A percentile compares a stretch with the other conserved stretches of the same genome.
These are phyloP conservation scores for Haplosporangium gracile DNA, from an alignment of 192 early-diverging fungal genomes.

Conservation along the genomic window DNA sequence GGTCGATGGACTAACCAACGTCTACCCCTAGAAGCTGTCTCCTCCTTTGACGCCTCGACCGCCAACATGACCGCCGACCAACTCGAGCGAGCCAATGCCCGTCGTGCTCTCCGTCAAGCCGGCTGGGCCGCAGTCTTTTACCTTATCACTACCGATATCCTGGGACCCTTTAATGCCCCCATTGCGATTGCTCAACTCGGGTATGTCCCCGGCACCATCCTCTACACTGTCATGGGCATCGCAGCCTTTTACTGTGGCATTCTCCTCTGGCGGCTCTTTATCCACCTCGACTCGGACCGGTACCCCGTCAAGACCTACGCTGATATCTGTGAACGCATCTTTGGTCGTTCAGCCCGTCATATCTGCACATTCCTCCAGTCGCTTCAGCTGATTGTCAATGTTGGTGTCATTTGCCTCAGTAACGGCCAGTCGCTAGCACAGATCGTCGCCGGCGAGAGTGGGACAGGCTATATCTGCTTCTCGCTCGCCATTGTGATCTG, in stretches of 20 bases:
- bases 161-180: constrained; percentile 27
- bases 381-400: constrained; percentile 25
- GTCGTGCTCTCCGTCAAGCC: constrained; percentile 25
- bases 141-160: constrained; percentile 45
- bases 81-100: constrained; percentile 15
- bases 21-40: background rate
- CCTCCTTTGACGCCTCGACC: background rate
- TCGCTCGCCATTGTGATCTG: constrained; percentile 27
- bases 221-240: constrained; percentile 26
- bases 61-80: constrained; percentile 22
- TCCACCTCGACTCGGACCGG: constrained; percentile 17
- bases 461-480: constrained; percentile 26
- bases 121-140: constrained; percentile 24
- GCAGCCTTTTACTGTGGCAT: constrained; percentile 20
- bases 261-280: constrained; percentile 16
- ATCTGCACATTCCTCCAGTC: constrained; percentile 25
- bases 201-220: constrained; percentile 27
- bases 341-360: constrained; percentile 19
- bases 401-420: constrained; percentile 26
- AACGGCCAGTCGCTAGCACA: constrained; percentile 33
- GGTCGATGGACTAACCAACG: background rate
- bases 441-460: constrained; percentile 10
- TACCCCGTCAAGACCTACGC: constrained; percentile 22
- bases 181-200: constrained; percentile 28
- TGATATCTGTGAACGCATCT: constrained; percentile 26